These are phyloP conservation scores for Entomortierella lignicola DNA, from an alignment of 192 early-diverging fungal species.

Conservation along the genomic window DNA sequence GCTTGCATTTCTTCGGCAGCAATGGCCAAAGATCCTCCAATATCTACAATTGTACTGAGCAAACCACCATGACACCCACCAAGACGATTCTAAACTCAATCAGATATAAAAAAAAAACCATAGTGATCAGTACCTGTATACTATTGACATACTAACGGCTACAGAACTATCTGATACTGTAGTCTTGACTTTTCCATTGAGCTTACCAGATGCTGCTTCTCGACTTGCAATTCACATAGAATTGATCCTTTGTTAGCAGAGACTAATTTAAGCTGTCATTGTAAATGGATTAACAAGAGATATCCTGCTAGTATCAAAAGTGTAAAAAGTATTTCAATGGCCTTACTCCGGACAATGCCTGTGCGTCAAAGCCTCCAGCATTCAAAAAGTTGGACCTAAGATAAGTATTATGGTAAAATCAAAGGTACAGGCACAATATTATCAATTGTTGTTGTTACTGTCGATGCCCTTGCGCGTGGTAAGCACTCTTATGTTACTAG, in stretches of 20 bases:
- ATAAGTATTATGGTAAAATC: no score
- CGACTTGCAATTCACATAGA: slow-evolving; percentile 55
- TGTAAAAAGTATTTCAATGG: not conserved
- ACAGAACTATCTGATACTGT: no score
- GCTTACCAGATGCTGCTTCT: slow-evolving; percentile 64
- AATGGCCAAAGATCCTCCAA: slow-evolving; percentile 67
- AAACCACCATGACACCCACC: slow-evolving; percentile 63
- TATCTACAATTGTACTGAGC: slow-evolving; percentile 61
- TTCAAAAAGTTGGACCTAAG: slow-evolving; percentile 35
- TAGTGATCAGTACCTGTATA: no score
- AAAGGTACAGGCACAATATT: no score
- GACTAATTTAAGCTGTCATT: slow-evolving; percentile 54
- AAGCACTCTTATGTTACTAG: no score
- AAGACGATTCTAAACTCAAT: slow-evolving; percentile 56
- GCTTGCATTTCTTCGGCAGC: slow-evolving; percentile 60
- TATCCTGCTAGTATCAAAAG: no score
- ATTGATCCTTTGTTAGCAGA: slow-evolving; percentile 53
- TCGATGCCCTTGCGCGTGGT: not conserved
- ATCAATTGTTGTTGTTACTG: no score
- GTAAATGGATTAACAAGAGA: no score
- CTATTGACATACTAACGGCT: no score
- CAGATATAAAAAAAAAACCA: no score
- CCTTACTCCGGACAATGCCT: slow-evolving; percentile 42
- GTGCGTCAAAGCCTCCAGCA: slow-evolving; percentile 34
- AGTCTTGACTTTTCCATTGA: not conserved